phyloP scores from a whole-genome alignment of 768 basidiomycete genomes.

The Agrocybe pediades region DNA sequence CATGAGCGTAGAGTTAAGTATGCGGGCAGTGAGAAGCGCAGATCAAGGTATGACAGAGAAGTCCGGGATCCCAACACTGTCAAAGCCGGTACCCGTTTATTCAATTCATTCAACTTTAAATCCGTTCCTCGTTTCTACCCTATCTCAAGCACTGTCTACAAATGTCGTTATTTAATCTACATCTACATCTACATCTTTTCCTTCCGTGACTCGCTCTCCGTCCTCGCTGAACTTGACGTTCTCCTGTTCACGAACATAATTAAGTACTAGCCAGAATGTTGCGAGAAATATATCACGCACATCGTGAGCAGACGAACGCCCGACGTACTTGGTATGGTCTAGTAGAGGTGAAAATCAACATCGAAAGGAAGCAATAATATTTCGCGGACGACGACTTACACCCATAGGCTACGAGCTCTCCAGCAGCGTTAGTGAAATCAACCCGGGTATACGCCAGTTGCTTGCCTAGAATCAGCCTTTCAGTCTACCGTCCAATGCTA shows the following conservation, averaged over 20 bases:
- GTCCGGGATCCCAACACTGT: neutral
- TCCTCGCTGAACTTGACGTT: slow-evolving; percentile 81
- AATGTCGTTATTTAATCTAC: slow-evolving; percentile 1
- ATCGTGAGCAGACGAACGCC: slow-evolving; percentile 57
- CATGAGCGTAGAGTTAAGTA: slow-evolving; percentile 22
- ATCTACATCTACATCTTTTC: slow-evolving; percentile 42
- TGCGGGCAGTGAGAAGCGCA: slow-evolving; percentile 2
- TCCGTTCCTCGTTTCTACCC: neutral
- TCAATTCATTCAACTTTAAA: neutral
- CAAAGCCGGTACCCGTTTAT: neutral
- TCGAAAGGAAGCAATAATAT: slow-evolving; percentile 2
- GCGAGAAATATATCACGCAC: slow-evolving; percentile 27
- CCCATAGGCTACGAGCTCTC: slow-evolving; percentile 80
- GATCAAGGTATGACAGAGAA: neutral
- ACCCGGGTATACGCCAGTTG: slow-evolving; percentile 80
- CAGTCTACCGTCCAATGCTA: neutral
- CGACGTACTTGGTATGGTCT: slow-evolving; percentile 89
- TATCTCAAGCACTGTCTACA: neutral
- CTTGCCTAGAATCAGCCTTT: slow-evolving; percentile 51
- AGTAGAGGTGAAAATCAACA: neutral
- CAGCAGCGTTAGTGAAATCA: slow-evolving; percentile 67
- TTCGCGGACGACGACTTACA: slow-evolving; percentile 38
- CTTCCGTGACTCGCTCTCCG: slow-evolving; percentile 71
- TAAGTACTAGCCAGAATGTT: neutral
- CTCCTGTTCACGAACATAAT: slow-evolving; percentile 40